phyloP scores from a whole-genome alignment of 495 filamentous ascomycete genomes.

The Penicillium dipodomyicola region DNA sequence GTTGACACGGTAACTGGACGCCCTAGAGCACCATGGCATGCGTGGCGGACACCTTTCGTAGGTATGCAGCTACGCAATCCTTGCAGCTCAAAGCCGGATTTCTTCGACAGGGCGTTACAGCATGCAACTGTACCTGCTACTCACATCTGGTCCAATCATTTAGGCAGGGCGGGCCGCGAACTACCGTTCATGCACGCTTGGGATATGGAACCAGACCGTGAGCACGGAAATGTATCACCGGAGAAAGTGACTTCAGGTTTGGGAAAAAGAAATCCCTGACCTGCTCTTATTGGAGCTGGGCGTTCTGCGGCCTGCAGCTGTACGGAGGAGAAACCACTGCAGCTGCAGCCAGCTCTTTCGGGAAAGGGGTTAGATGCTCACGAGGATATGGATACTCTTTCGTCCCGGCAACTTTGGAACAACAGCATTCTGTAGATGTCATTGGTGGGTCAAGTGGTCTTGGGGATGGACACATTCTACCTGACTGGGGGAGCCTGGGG shows the following conservation, averaged over 20 bases:
- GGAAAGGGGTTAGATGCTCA: constrained; percentile 1
- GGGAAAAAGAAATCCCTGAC: neutral
- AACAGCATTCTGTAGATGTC: neutral
- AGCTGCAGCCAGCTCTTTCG: neutral
- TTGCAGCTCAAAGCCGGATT: constrained; percentile 3
- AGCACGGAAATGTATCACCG: constrained; percentile 3
- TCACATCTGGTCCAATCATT: constrained; percentile 1
- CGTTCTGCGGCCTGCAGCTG: neutral
- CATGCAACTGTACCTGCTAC: constrained; percentile 5
- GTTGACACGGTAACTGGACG: constrained; percentile 6
- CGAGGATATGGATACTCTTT: constrained; percentile 7
- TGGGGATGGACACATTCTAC: constrained; percentile 5
- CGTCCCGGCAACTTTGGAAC: neutral
- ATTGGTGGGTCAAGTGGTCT: constrained; percentile 6
- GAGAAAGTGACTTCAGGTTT: neutral
- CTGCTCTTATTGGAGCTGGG: neutral
- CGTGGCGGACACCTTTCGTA: neutral
- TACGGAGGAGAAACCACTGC: neutral
- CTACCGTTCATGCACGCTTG: constrained; percentile 27
- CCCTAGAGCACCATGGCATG: neutral
- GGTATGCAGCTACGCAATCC: constrained; percentile 5
- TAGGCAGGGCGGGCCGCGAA: constrained; percentile 17
- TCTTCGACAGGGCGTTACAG: neutral
- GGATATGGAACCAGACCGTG: neutral
- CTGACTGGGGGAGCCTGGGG: neutral